phyloP scores from a whole-genome alignment of 257 asterid genomes.

The Datura wrightii region DNA sequence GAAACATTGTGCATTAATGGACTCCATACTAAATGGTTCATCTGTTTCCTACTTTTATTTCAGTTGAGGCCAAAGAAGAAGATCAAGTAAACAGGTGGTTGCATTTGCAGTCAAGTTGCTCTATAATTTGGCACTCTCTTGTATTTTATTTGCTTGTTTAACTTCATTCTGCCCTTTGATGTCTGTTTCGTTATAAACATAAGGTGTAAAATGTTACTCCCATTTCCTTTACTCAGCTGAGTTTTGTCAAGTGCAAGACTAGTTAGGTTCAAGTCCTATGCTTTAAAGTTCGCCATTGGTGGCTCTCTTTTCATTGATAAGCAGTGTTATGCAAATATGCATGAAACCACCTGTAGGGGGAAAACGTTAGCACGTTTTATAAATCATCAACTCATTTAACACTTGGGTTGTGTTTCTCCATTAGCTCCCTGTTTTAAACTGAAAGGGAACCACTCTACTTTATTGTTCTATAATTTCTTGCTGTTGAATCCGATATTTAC shows the following conservation, averaged over 20 bases:
- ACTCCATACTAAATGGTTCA: neutral
- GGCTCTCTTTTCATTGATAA: neutral
- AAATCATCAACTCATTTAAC: too few species aligned
- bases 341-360: neutral
- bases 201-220: neutral
- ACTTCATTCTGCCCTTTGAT: neutral
- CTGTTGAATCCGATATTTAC: neutral
- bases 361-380: neutral
- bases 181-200: neutral
- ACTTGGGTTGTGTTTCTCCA: too few species aligned
- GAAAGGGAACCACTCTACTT: neutral
- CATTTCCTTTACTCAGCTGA: neutral
- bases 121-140: neutral
- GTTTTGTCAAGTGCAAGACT: neutral
- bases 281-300: neutral
- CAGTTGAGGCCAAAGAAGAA: constrained; percentile 61
- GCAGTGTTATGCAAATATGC: neutral
- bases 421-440: neutral
- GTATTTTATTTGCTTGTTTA: constrained; percentile 1
- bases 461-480: neutral
- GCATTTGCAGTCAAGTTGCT: neutral
- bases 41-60: neutral
- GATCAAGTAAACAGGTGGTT: constrained; percentile 46
- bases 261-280: neutral
- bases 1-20: neutral